phyloP scores from a whole-genome alignment of 2,329 filamentous ascomycete genomes.

The Metarhizium sp. region DNA sequence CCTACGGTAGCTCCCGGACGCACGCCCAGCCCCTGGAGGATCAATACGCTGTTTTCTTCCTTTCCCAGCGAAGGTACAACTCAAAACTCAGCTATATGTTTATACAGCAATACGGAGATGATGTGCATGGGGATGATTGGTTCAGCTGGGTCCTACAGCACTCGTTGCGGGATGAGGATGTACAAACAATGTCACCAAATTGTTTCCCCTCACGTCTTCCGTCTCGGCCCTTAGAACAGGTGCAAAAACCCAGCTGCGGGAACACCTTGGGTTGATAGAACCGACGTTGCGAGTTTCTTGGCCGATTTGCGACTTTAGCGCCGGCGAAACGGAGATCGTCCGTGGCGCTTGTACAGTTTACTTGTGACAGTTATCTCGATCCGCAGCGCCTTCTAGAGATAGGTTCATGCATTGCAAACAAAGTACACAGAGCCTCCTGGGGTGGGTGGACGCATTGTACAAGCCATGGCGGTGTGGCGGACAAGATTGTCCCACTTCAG shows the following conservation, averaged over 20 bases:
- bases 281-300: too few relatives aligned
- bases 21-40: too few relatives aligned
- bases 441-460: background rate
- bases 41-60: too few relatives aligned
- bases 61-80: background rate
- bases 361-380: background rate
- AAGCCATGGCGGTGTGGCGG: background rate
- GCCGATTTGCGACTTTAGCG: too few relatives aligned
- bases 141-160: background rate
- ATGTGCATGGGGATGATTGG: background rate
- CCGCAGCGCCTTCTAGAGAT: background rate
- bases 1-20: too few relatives aligned
- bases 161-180: too few relatives aligned
- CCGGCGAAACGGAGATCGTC: too few relatives aligned
- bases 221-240: too few relatives aligned
- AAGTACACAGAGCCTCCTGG: background rate
- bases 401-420: background rate
- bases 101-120: background rate
- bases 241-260: too few relatives aligned
- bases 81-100: background rate
- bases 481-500: background rate
- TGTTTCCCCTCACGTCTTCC: too few relatives aligned
- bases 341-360: background rate
- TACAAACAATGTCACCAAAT: too few relatives aligned
- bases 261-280: too few relatives aligned